A percentile compares a stretch with the other conserved stretches of the same genome.
These are phyloP conservation scores for Daldinia concentrica DNA, from an alignment of 495 filamentous ascomycete genomes.

Conservation along the genomic window DNA sequence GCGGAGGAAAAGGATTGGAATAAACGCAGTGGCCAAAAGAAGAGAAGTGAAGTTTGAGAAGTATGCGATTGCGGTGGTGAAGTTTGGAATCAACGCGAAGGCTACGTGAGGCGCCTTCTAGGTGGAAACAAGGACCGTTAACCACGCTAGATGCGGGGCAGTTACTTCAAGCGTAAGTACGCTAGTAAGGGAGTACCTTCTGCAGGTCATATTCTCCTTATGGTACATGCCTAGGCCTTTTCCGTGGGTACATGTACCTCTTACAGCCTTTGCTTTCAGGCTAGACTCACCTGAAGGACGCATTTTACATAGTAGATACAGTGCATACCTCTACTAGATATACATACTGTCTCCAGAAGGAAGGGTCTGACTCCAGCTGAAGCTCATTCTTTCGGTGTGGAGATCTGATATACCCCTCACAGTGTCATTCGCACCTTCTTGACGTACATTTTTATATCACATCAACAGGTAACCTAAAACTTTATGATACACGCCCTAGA, in stretches of 20 bases:
- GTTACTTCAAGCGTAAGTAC: slow-evolving; percentile 12
- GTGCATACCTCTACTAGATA: background rate
- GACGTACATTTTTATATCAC: background rate
- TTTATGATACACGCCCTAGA: background rate
- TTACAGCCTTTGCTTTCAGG: slow-evolving; percentile 2
- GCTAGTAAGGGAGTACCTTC: slow-evolving; percentile 21
- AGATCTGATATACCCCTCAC: background rate
- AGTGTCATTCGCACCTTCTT: background rate
- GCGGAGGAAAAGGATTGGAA: slow-evolving; percentile 1
- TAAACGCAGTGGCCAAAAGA: slow-evolving; percentile 20
- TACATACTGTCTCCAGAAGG: background rate
- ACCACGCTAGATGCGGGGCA: slow-evolving; percentile 45
- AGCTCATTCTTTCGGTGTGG: background rate
- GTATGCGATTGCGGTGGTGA: slow-evolving; percentile 47
- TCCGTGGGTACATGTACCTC: background rate
- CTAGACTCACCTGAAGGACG: background rate
- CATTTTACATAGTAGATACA: background rate
- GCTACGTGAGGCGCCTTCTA: slow-evolving; percentile 30
- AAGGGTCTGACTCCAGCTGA: background rate
- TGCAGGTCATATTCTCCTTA: slow-evolving; percentile 6
- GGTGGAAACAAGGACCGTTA: slow-evolving; percentile 30
- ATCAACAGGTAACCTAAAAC: background rate
- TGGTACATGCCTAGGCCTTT: slow-evolving; percentile 2
- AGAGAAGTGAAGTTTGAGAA: slow-evolving; percentile 9
- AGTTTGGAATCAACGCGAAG: slow-evolving; percentile 46